Conservation (phyloP, 2,329 filamentous ascomycete genomes). For the Fusarium euwallaceae region DNA sequence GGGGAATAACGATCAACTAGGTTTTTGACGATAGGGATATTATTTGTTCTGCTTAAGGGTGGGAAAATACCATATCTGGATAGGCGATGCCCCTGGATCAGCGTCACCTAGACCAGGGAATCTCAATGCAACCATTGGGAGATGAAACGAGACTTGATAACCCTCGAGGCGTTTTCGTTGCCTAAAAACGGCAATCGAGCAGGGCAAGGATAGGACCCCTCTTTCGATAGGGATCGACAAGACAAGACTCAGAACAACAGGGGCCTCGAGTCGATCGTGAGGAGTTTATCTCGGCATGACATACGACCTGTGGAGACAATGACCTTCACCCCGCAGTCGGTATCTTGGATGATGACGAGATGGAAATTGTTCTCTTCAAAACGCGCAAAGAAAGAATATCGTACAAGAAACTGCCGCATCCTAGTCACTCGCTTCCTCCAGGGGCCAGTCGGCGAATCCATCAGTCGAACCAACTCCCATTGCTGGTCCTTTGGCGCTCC, state of each 20-base stretch:
- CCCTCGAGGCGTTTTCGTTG: background rate
- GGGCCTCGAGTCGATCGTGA: conserved; percentile 1
- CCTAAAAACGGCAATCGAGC: background rate
- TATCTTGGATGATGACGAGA: background rate
- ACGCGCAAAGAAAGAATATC: background rate
- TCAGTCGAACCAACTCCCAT: background rate
- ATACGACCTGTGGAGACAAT: conserved; percentile 1
- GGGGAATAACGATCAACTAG: background rate
- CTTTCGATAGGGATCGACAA: background rate
- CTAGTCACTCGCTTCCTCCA: background rate
- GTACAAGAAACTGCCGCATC: background rate
- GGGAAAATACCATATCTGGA: background rate
- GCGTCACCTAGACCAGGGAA: background rate
- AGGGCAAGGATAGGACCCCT: background rate
- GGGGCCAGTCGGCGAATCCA: background rate
- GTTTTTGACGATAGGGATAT: background rate
- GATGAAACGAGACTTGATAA: background rate
- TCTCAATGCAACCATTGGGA: background rate
- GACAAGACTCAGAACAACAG: background rate
- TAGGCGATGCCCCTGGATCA: background rate
- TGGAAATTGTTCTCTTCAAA: background rate
- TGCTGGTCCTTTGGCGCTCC: background rate
- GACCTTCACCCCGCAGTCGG: background rate
- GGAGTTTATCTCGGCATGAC: conserved; percentile 2
- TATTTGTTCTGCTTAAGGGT: too few species aligned